A percentile compares a stretch with the other conserved stretches of the same genome.
Conservation (phyloP, 805 yeast genomes). For the Candida quercuum region DNA sequence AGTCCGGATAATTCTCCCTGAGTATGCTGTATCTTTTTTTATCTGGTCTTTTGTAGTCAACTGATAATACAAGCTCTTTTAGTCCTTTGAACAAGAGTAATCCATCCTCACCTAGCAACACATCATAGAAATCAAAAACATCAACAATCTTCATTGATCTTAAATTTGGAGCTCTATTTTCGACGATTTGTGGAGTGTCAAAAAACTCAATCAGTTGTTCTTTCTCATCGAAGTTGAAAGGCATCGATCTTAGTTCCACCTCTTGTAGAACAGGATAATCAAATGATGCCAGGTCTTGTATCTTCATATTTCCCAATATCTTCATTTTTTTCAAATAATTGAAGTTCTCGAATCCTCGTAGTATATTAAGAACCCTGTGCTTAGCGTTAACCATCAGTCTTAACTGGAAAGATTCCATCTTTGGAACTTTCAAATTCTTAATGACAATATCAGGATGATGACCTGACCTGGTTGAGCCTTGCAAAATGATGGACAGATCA, state of each 20-base stretch:
- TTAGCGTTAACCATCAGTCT: not conserved
- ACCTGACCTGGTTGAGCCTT: not conserved
- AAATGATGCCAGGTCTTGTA: not conserved
- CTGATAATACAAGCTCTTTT: not conserved
- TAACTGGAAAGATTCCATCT: not conserved
- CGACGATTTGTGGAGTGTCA: not conserved
- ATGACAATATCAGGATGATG: not conserved
- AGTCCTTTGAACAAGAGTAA: not conserved
- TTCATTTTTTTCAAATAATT: not conserved
- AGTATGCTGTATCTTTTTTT: not conserved
- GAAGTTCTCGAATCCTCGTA: not conserved
- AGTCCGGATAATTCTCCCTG: not conserved
- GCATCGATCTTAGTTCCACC: not conserved
- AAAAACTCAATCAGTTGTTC: not conserved
- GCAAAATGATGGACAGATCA: not conserved
- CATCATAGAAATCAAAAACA: not conserved
- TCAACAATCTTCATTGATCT: not conserved
- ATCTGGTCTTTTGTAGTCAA: slow-evolving; percentile 1
- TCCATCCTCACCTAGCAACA: not conserved
- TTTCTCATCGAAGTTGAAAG: not conserved
- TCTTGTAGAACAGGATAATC: not conserved
- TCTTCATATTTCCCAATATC: not conserved
- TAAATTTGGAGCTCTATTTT: not conserved
- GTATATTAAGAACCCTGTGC: not conserved
- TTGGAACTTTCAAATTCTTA: not conserved